These are phyloP conservation scores for Trichosanthes cucumerina DNA, from an alignment of 306 rosid genomes.

Conservation along the genomic window DNA sequence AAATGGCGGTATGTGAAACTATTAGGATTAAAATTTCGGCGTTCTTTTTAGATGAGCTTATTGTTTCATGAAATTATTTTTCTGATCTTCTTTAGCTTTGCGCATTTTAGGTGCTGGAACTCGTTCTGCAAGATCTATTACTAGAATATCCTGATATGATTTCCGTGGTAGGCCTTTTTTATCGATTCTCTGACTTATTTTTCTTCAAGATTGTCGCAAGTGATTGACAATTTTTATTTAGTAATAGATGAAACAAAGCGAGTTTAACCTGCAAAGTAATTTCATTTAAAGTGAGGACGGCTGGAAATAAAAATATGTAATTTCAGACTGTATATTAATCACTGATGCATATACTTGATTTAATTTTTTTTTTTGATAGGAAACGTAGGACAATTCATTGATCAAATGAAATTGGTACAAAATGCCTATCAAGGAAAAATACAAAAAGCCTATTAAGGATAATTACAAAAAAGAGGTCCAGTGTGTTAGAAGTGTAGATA, in stretches of 20 bases:
- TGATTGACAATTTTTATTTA: neutral
- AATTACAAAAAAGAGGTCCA: no score
- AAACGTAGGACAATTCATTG: no score
- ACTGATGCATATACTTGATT: neutral
- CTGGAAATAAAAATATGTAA: neutral
- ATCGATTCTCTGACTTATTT: neutral
- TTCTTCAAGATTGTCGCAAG: neutral
- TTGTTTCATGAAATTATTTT: neutral
- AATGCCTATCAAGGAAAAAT: no score
- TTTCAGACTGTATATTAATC: neutral
- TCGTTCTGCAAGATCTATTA: constrained; percentile 57
- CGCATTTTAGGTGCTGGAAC: constrained; percentile 60
- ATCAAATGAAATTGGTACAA: no score
- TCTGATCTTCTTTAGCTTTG: neutral
- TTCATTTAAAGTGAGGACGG: neutral
- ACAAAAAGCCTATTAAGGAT: no score
- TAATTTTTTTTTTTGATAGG: no score
- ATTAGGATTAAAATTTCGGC: neutral
- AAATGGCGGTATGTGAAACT: constrained; percentile 43
- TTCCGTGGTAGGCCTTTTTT: constrained; percentile 44
- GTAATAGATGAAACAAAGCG: neutral
- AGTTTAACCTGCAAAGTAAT: neutral
- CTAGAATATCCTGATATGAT: constrained; percentile 53
- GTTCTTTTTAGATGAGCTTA: neutral
- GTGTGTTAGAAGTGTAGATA: no score